Evolutionary conservation across 306 rosid species (phyloP).

Genomic region (Rosa chinensis): DNA sequence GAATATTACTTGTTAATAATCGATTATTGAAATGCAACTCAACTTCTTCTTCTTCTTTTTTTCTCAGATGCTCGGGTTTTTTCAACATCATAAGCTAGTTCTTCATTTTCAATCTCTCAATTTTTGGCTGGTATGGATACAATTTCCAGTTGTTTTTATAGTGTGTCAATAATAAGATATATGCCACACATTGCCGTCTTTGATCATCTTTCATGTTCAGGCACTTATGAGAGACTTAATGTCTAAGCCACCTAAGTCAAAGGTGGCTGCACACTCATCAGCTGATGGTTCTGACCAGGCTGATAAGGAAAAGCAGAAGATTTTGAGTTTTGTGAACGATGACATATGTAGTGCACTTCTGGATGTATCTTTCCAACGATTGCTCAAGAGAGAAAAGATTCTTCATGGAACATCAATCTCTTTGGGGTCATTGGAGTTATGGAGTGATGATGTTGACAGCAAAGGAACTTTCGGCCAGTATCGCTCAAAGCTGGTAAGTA

Average conservation of each 20-base stretch:
- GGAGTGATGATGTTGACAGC: conserved; percentile 91
- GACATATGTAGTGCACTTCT: conserved; percentile 62
- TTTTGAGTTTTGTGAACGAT: conserved; percentile 62
- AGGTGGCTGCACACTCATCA: conserved; percentile 47
- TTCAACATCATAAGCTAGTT: conserved; percentile 71
- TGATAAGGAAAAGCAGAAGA: conserved; percentile 54
- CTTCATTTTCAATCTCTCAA: conserved; percentile 82
- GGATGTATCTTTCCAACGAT: conserved; percentile 78
- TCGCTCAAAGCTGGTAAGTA: conserved; percentile 80
- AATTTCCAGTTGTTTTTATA: conserved; percentile 10
- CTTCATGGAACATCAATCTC: conserved; percentile 48
- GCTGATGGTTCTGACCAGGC: conserved; percentile 51
- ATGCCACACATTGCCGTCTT: conserved; percentile 22
- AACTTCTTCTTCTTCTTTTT: not conserved
- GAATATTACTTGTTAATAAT: not conserved
- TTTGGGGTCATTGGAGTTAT: conserved; percentile 78
- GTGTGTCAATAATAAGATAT: conserved; percentile 12
- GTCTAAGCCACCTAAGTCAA: conserved; percentile 82
- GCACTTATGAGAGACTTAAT: conserved; percentile 76
- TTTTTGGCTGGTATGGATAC: conserved; percentile 88
- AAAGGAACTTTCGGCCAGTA: conserved; percentile 86
- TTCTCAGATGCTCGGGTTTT: conserved; percentile 89
- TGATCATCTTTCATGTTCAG: conserved; percentile 37
- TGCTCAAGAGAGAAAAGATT: conserved; percentile 86
- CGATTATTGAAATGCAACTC: no score